Evolutionary conservation across 2,329 filamentous ascomycete genomes (phyloP).

Genomic region (Thielaviopsis ethacetica): DNA sequence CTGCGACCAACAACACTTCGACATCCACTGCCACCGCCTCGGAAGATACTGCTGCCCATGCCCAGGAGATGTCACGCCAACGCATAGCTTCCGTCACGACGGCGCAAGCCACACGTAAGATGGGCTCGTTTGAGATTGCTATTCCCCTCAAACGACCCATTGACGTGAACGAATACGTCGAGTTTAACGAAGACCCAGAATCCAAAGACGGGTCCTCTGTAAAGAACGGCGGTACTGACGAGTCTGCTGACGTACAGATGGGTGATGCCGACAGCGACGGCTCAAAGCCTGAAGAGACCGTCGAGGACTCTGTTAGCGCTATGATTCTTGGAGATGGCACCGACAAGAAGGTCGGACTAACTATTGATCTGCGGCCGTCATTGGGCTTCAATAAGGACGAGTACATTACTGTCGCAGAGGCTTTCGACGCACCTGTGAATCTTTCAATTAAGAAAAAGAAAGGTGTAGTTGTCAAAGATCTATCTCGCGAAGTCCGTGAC

Average conservation of each 20-base stretch:
- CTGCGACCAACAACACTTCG: not conserved
- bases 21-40: not conserved
- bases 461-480: constrained; percentile 32
- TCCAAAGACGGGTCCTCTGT: not conserved
- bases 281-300: not conserved
- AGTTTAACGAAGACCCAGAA: constrained; percentile 12
- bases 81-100: constrained; percentile 9
- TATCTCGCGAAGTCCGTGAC: constrained; percentile 49
- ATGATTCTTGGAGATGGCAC: constrained; percentile 5
- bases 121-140: constrained; percentile 29
- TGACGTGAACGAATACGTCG: constrained; percentile 23
- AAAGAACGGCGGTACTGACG: not conserved
- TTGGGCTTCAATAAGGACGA: constrained; percentile 34
- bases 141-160: constrained; percentile 28
- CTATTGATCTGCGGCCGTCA: constrained; percentile 29
- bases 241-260: not conserved
- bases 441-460: constrained; percentile 35
- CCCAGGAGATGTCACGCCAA: constrained; percentile 1
- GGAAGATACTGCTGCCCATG: constrained; percentile 3
- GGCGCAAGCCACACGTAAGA: constrained; percentile 15
- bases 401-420: constrained; percentile 31
- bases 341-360: constrained; percentile 19
- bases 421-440: constrained; percentile 29
- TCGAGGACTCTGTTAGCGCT: constrained; percentile 2
- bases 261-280: not conserved